Evolutionary conservation across 306 rosid species (phyloP).

Genomic region (Rosa persica): DNA sequence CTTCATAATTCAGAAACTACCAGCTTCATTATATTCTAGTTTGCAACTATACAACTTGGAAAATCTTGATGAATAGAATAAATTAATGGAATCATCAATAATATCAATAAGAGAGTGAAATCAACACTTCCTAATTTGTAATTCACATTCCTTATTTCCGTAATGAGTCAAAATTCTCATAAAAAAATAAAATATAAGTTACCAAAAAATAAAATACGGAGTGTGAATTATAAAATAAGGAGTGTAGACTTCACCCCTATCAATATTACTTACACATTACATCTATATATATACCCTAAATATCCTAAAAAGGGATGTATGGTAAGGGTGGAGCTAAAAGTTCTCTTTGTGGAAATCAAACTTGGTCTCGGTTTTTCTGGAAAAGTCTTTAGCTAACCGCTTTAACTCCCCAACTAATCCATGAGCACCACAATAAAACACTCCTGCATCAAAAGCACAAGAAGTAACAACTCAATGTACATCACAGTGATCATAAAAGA

Average conservation of each 20-base stretch:
- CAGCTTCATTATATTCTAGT: not conserved
- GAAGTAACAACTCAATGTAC: not conserved
- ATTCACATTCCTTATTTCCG: no score
- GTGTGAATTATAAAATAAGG: no score
- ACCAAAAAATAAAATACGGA: no score
- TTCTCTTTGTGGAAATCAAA: conserved; percentile 89
- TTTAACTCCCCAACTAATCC: conserved; percentile 68
- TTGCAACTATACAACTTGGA: not conserved
- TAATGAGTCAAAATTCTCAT: no score
- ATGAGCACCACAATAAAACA: conserved; percentile 79
- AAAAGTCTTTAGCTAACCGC: conserved; percentile 65
- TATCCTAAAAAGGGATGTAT: not conserved
- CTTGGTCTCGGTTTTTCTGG: conserved; percentile 72
- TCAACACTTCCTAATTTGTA: no score
- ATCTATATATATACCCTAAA: not conserved
- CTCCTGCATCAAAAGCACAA: conserved; percentile 54
- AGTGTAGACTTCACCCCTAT: no score
- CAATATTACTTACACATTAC: not conserved
- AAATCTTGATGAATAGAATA: not conserved
- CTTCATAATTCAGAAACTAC: not conserved
- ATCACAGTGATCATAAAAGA: not conserved
- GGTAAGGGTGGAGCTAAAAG: conserved; percentile 36
- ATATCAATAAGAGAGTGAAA: not conserved
- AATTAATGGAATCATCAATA: not conserved
- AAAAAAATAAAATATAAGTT: no score